These are phyloP conservation scores for Zizania latifolia DNA, from an alignment of 176 grass and related monocot genomes.

Conservation along the genomic window DNA sequence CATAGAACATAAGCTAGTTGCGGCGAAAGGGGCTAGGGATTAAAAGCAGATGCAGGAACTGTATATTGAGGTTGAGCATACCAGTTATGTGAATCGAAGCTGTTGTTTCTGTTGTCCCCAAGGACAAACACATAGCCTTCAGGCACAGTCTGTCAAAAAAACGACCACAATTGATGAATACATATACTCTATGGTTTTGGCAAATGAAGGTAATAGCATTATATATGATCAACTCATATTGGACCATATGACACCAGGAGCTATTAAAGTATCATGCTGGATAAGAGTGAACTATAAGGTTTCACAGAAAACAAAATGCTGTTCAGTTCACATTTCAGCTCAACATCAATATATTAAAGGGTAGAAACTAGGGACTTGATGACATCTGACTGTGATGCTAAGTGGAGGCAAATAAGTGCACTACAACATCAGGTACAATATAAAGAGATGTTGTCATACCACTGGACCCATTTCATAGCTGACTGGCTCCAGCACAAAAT, in stretches of 20 bases:
- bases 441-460: slow-evolving; percentile 37
- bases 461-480: slow-evolving; percentile 65
- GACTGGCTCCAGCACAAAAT: slow-evolving; percentile 76
- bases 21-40: not conserved
- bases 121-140: slow-evolving; percentile 82
- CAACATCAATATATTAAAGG: not conserved
- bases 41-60: not conserved
- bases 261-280: not conserved
- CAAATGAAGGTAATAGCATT: not conserved
- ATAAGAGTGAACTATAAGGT: not conserved
- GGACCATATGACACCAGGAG: not conserved
- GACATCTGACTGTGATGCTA: slow-evolving; percentile 12
- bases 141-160: slow-evolving; percentile 53
- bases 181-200: not conserved
- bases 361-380: not conserved
- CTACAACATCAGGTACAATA: not conserved
- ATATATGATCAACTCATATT: not conserved
- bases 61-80: slow-evolving; percentile 27
- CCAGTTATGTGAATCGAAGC: slow-evolving; percentile 96
- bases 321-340: not conserved
- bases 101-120: slow-evolving; percentile 95
- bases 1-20: not conserved
- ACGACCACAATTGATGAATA: slow-evolving; percentile 23
- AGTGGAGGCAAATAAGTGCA: slow-evolving; percentile 9
- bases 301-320: not conserved